Conservation (phyloP, 2,329 filamentous ascomycete genomes). For the Celoporthe dispersa region DNA sequence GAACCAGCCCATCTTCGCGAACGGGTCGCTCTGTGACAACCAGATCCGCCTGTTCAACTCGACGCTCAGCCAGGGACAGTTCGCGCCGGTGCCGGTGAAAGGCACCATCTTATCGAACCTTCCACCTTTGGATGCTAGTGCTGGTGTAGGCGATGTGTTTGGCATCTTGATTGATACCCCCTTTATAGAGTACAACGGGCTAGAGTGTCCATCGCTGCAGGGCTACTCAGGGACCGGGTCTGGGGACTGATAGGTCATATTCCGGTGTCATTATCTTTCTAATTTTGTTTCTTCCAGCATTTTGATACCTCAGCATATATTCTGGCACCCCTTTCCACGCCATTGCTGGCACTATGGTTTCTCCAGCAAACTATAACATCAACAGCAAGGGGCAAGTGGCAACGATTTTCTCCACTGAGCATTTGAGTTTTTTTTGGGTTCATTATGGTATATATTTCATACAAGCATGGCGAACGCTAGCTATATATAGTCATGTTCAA, state of each 20-base stretch:
- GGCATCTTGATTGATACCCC: constrained; percentile 40
- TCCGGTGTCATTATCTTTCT: neutral
- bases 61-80: constrained; percentile 34
- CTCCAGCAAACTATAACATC: neutral
- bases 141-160: constrained; percentile 33
- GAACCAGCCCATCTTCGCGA: constrained; percentile 60
- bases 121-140: constrained; percentile 32
- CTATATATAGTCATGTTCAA: neutral
- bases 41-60: constrained; percentile 42
- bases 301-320: neutral
- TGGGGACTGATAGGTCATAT: constrained; percentile 21
- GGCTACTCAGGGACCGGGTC: constrained; percentile 34
- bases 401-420: neutral
- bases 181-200: constrained; percentile 41
- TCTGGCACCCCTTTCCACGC: neutral
- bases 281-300: neutral
- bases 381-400: neutral
- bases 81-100: constrained; percentile 35
- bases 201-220: constrained; percentile 37
- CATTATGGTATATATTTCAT: neutral
- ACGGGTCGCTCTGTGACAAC: constrained; percentile 47
- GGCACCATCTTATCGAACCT: constrained; percentile 35
- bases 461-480: neutral
- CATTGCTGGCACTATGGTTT: neutral
- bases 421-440: neutral